Evolutionary conservation across 768 basidiomycete species (phyloP).

Genomic region (Termitomyces sp.): DNA sequence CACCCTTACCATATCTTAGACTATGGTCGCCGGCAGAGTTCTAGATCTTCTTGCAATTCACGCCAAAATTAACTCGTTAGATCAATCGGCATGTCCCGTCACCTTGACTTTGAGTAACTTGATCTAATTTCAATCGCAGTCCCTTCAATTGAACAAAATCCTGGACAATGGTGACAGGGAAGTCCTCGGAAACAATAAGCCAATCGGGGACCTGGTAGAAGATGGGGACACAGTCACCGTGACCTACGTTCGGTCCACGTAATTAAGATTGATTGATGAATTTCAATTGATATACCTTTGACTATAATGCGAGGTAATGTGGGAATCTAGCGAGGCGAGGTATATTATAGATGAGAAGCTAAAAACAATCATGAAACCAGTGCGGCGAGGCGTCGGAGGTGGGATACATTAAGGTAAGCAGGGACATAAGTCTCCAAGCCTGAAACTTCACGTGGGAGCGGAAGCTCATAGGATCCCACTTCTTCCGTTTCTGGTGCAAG

Average conservation of each 20-base stretch:
- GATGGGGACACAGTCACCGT: constrained; percentile 41
- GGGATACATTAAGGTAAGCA: constrained; percentile 86
- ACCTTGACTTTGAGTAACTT: not conserved
- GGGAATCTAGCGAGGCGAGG: constrained; percentile 39
- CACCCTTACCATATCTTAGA: constrained; percentile 30
- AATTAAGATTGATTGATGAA: not conserved
- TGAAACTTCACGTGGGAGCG: constrained; percentile 90
- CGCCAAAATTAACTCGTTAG: constrained; percentile 27
- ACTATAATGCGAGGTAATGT: constrained; percentile 28
- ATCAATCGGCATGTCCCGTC: constrained; percentile 24
- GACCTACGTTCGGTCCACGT: not conserved
- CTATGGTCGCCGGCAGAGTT: constrained; percentile 53
- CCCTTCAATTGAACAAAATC: constrained; percentile 33
- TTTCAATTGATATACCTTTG: not conserved
- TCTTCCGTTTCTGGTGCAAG: constrained; percentile 96
- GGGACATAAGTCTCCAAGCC: constrained; percentile 97
- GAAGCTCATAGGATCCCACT: constrained; percentile 92
- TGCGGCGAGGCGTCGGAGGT: constrained; percentile 83
- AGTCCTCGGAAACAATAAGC: constrained; percentile 42
- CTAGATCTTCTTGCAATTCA: constrained; percentile 50
- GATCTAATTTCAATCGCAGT: constrained; percentile 25
- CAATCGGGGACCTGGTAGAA: constrained; percentile 46
- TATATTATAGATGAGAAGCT: constrained; percentile 38
- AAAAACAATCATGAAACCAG: constrained; percentile 60
- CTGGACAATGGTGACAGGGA: constrained; percentile 21